Percentiles rank a stretch among this genome's conserved stretches.
Conservation (phyloP, 1,284 basidiomycete species). For the Trametes polyzona region DNA sequence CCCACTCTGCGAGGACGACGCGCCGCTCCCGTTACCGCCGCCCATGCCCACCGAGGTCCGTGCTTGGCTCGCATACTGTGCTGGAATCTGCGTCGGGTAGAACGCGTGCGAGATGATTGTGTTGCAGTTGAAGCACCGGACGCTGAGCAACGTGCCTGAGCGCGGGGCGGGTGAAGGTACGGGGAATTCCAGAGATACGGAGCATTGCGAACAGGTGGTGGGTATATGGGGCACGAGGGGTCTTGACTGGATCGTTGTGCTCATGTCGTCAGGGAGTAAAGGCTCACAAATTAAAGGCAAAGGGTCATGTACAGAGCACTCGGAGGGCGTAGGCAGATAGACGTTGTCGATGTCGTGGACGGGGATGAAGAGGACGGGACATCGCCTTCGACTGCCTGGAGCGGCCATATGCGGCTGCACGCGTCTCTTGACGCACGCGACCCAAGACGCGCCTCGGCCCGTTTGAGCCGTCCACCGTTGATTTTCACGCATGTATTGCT, state of each 20-base stretch:
- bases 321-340: background rate
- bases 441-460: no score
- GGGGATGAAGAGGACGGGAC: no score
- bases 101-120: slow-evolving; percentile 61
- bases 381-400: no score
- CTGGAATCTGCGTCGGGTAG: slow-evolving; percentile 62
- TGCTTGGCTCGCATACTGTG: slow-evolving; percentile 13
- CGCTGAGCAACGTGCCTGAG: slow-evolving; percentile 64
- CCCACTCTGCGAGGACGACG: slow-evolving; percentile 29
- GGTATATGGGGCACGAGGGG: slow-evolving; percentile 65
- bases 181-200: slow-evolving; percentile 71
- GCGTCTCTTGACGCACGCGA: no score
- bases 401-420: no score
- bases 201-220: slow-evolving; percentile 68
- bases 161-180: slow-evolving; percentile 69
- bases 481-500: no score
- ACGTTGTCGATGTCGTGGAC: background rate
- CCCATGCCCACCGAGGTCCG: slow-evolving; percentile 16
- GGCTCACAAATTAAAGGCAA: background rate
- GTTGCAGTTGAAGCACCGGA: slow-evolving; percentile 74
- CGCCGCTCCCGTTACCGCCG: slow-evolving; percentile 29
- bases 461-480: no score
- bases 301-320: no score
- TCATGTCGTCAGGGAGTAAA: slow-evolving; percentile 7
- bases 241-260: slow-evolving; percentile 54